phyloP scores from a whole-genome alignment of 2,329 filamentous ascomycete genomes.

The Hymenoscyphus fraxineus region DNA sequence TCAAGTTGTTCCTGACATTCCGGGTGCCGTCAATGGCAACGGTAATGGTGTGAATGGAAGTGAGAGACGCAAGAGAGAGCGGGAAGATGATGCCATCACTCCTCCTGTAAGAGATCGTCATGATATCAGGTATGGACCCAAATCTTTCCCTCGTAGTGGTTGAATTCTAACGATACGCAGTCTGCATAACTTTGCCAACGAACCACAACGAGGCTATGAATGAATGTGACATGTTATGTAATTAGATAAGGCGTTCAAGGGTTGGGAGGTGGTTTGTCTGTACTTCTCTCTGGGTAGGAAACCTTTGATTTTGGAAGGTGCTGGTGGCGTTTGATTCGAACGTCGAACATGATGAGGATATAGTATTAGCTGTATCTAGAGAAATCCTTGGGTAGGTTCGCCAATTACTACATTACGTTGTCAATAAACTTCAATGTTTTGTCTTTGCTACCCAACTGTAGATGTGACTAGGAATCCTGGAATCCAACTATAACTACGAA shows the following conservation, averaged over 20 bases:
- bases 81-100: constrained; percentile 25
- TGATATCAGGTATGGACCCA: constrained; percentile 33
- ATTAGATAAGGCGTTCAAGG: constrained; percentile 12
- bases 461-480: too few relatives aligned
- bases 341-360: too few relatives aligned
- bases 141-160: not conserved
- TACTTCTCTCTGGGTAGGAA: not conserved
- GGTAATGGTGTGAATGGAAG: constrained; percentile 23
- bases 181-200: constrained; percentile 32
- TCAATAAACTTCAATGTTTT: too few relatives aligned
- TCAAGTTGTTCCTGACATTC: constrained; percentile 47
- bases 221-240: constrained; percentile 12
- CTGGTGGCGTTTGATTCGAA: too few relatives aligned
- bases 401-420: too few relatives aligned
- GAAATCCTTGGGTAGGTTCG: too few relatives aligned
- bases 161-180: constrained; percentile 11
- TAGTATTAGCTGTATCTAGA: too few relatives aligned
- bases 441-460: too few relatives aligned
- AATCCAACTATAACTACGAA: too few relatives aligned
- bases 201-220: constrained; percentile 29
- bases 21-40: constrained; percentile 15
- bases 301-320: not conserved
- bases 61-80: constrained; percentile 28
- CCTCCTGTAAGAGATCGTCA: constrained; percentile 35
- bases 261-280: constrained; percentile 9